These are phyloP conservation scores for Orbilia quercus DNA, from an alignment of 2,329 filamentous ascomycete genomes.

Conservation along the genomic window DNA sequence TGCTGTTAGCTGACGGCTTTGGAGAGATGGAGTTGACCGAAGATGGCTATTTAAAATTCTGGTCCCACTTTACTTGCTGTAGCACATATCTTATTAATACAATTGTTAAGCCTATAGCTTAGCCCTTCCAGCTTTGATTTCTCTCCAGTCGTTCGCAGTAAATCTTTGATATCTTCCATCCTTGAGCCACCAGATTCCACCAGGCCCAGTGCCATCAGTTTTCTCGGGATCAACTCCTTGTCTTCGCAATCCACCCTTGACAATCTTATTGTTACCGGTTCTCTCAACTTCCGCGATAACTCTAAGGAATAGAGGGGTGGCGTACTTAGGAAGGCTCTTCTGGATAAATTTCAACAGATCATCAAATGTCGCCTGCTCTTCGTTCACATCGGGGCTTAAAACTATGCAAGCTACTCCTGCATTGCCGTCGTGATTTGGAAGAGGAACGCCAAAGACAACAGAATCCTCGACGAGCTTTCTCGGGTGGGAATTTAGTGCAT, in stretches of 20 bases:
- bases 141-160: slow-evolving; percentile 74
- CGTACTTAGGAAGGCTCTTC: slow-evolving; percentile 75
- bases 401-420: slow-evolving; percentile 82
- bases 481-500: slow-evolving; percentile 75
- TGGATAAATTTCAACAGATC: slow-evolving; percentile 72
- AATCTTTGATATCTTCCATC: slow-evolving; percentile 76
- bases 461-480: slow-evolving; percentile 73
- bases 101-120: slow-evolving; percentile 69
- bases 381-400: slow-evolving; percentile 65
- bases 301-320: slow-evolving; percentile 80
- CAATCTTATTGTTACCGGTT: slow-evolving; percentile 89
- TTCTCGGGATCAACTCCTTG: slow-evolving; percentile 78
- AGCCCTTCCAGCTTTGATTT: slow-evolving; percentile 74
- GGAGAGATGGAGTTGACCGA: background rate
- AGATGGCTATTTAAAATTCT: no score
- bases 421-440: slow-evolving; percentile 84
- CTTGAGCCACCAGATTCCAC: slow-evolving; percentile 73
- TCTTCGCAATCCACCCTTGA: slow-evolving; percentile 78
- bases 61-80: no score
- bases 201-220: slow-evolving; percentile 61
- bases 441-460: slow-evolving; percentile 84
- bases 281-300: slow-evolving; percentile 68
- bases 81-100: no score
- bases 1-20: slow-evolving; percentile 3
- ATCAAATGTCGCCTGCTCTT: slow-evolving; percentile 66